phyloP scores from a whole-genome alignment of 768 basidiomycete species.

The Ramaria sp. region DNA sequence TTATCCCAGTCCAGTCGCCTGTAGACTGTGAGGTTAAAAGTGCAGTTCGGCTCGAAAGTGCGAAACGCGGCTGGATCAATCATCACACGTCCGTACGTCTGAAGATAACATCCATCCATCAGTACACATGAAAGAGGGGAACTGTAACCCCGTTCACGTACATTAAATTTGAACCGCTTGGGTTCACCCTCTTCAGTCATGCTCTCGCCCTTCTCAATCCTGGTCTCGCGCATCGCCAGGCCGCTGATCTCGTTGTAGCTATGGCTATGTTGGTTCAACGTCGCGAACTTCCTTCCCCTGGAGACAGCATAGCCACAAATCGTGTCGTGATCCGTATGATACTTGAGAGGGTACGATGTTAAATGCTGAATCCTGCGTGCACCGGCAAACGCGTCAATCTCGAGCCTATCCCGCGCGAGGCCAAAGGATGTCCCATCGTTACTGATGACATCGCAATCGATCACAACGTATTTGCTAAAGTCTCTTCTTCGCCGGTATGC shows the following conservation, averaged over 20 bases:
- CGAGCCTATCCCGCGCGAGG: slow-evolving; percentile 6
- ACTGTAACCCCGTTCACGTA: background rate
- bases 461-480: background rate
- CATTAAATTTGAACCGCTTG: slow-evolving; percentile 7
- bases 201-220: background rate
- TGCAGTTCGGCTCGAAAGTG: slow-evolving; percentile 14
- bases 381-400: slow-evolving; percentile 14
- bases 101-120: background rate
- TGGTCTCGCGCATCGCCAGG: slow-evolving; percentile 10
- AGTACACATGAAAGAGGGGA: background rate
- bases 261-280: background rate
- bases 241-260: slow-evolving; percentile 13
- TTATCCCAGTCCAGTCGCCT: slow-evolving; percentile 9
- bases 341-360: slow-evolving; percentile 13
- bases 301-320: slow-evolving; percentile 6
- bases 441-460: slow-evolving; percentile 13
- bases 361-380: slow-evolving; percentile 14
- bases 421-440: slow-evolving; percentile 14
- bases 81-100: slow-evolving; percentile 21
- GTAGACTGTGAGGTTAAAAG: slow-evolving; percentile 13
- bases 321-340: slow-evolving; percentile 4
- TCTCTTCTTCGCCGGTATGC: background rate
- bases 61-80: slow-evolving; percentile 18
- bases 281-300: slow-evolving; percentile 11
- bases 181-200: background rate